phyloP scores from a whole-genome alignment of 2,329 filamentous ascomycete species.

The Lomentospora prolificans region DNA sequence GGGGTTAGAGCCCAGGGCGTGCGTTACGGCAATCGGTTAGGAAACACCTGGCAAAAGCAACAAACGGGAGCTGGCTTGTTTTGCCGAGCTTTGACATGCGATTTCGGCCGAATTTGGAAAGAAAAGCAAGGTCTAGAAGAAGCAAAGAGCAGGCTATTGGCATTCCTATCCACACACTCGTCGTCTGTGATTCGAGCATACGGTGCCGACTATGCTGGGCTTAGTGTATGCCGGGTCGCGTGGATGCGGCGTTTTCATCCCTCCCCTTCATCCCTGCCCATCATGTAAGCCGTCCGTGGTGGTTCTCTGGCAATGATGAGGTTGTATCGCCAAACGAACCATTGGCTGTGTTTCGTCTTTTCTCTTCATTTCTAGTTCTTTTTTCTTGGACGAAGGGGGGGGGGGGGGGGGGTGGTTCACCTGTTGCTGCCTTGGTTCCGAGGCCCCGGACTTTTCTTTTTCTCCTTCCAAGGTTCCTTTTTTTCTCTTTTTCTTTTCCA shows the following conservation, averaged over 20 bases:
- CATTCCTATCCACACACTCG: not conserved
- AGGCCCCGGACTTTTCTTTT: not conserved
- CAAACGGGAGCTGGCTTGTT: not conserved
- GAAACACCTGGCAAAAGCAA: not conserved
- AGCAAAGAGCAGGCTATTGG: not conserved
- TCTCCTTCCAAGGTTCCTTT: not conserved
- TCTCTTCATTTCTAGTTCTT: not conserved
- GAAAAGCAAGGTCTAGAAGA: not conserved
- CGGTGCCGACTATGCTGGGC: not conserved
- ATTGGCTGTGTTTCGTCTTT: not conserved
- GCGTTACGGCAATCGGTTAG: not conserved
- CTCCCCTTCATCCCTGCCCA: not conserved
- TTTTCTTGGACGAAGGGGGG: too few species aligned
- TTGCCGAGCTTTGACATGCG: not conserved
- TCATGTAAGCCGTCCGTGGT: not conserved
- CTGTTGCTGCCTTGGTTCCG: too few species aligned
- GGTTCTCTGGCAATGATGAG: not conserved
- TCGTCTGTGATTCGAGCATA: not conserved
- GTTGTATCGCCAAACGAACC: not conserved
- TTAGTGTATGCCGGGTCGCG: not conserved
- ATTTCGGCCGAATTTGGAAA: slow-evolving; percentile 4
- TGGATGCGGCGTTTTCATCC: too few species aligned
- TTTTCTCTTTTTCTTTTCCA: not conserved
- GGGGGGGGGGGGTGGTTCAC: too few species aligned
- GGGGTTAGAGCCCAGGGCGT: not conserved